A percentile compares a stretch with the other conserved stretches of the same genome.
These are phyloP conservation scores for Eucalyptus rudis DNA, from an alignment of 345 rosid species.

Conservation along the genomic window DNA sequence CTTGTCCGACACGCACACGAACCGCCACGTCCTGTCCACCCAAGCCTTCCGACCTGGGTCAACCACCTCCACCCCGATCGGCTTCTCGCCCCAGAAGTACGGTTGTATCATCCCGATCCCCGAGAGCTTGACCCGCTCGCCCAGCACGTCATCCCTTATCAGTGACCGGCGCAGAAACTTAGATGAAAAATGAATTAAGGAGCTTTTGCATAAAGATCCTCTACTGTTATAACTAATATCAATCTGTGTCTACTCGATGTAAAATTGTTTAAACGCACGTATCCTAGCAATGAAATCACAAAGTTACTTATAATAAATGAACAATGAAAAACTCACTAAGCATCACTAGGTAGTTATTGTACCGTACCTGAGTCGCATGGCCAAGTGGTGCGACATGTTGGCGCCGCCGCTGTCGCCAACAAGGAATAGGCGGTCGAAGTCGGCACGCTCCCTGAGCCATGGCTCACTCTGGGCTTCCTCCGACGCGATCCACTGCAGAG, in stretches of 20 bases:
- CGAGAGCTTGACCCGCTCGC: conserved; percentile 8
- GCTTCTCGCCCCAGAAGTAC: conserved; percentile 54
- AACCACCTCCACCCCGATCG: conserved; percentile 32
- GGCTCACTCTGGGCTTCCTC: not conserved
- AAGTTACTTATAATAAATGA: not conserved
- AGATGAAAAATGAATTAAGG: not conserved
- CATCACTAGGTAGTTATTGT: not conserved
- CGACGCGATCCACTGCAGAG: conserved; percentile 36
- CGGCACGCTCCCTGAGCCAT: conserved; percentile 45
- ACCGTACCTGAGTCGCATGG: conserved; percentile 14
- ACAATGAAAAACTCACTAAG: not conserved
- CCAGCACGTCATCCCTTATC: not conserved
- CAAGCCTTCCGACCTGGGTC: conserved; percentile 30
- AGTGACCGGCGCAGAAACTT: not conserved
- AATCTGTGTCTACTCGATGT: not conserved
- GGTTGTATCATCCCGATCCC: conserved; percentile 64
- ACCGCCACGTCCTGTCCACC: conserved; percentile 66
- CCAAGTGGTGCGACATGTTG: conserved; percentile 57
- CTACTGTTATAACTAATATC: not conserved
- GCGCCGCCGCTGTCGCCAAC: conserved; percentile 75
- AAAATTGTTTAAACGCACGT: not conserved
- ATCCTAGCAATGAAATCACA: not conserved
- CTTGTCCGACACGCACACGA: conserved; percentile 43
- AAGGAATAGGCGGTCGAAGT: conserved; percentile 26
- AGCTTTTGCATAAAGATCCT: not conserved